Base-by-base conservation (phyloP, 768 basidiomycete genomes). In the Trichaptum fuscoviolaceum region DNA sequence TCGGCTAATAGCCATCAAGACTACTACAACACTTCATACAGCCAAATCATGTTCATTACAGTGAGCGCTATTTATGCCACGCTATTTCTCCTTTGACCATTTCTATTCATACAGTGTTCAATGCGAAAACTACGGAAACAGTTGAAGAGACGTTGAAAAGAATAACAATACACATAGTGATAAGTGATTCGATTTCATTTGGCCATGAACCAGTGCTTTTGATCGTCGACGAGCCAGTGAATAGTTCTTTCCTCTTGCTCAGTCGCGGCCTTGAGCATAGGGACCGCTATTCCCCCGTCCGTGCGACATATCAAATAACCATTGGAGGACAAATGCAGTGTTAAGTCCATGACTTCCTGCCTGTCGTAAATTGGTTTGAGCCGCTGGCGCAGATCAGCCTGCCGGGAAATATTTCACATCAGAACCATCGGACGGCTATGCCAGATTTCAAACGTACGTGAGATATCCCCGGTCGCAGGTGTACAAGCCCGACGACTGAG, bases 381-480 rank as follows among this genome's bases (percentile, higher is more conserved):
- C 61, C 90, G 80, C 89, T 89, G 91, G 63, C 85, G 81, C 65
- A 93, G 77, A 72, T 93, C 90, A 15, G 79, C 78, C 91, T 93
- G 68, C 25, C 18, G 63, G 42, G 60, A 66, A 63, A 66, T 35
- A 24, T 42, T 66, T 68, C 1, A 67, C 9, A 25, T 61, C 59
- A 34, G 24, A 25, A 61, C 15, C 23, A 61, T 17, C 59, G 15
- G 2, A 23, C 30, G 36, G 35, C 5, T 60, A 10, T 23, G 20
- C 25, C 15, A 52, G 42, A 27, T 66, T 63, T 57, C 25, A 34
- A 12, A 73, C 84, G 69, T 70, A 90, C 92, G 82, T 91, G 86
- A 35, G 86, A 81, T 64, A 92, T 84, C 2, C 92, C 92, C 25
- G 92, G 92, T 68, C 87, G 83, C 67, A 90, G 86, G 57, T 90